Base-by-base conservation (phyloP, 106 monocot species). In the Alisma plantagoaquatica region DNA sequence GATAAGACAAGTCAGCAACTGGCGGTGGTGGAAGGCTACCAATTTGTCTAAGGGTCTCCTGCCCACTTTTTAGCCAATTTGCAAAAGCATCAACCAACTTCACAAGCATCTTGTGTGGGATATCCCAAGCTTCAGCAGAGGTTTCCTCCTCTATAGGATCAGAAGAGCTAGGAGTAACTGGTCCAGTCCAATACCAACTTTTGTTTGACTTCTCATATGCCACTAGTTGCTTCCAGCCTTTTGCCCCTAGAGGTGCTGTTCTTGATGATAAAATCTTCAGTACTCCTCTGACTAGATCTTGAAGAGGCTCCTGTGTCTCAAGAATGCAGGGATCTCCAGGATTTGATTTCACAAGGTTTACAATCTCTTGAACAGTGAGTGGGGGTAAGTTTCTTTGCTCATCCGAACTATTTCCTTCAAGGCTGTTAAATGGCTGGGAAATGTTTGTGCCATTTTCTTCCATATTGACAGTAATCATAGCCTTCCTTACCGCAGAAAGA, bases 71-170 rank as follows among this genome's bases (percentile, higher is more conserved):
- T 16, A 89, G 59, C 96, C 96, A 98, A 63, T 85, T 98, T 24
- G 96, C 89, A 72, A 98, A 98, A 31, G 96, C 71, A 72, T 98
- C 96, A 49, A 98, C 96, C 60, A 98, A 68, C 56, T 89, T 98
- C 22, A 89, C 96, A 54, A 98, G 75, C 78, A 81, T 85, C 60
- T 98, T 98, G 53, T 98, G 81, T 2, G 96, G 89, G 58, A 98
- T 69, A 51, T 73, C 73, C 96, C 96, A 98, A 42, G 89, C 78
- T 42, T 98, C 96, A 10, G 89, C 29, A 51, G 89, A 89, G 46
- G 78, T 98, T 54, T 89, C 96, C 54, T 98, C 93, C 65, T 83
- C 84, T 51, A 56, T 54, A 27, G 55, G 41, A 63, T 77, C 74
- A 41, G 70, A 67, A 53, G 70, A 71, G 43, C 55, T 57, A 23